Conservation (phyloP, 2,329 filamentous ascomycete species). For the Pseudogymnoascus destructans region DNA sequence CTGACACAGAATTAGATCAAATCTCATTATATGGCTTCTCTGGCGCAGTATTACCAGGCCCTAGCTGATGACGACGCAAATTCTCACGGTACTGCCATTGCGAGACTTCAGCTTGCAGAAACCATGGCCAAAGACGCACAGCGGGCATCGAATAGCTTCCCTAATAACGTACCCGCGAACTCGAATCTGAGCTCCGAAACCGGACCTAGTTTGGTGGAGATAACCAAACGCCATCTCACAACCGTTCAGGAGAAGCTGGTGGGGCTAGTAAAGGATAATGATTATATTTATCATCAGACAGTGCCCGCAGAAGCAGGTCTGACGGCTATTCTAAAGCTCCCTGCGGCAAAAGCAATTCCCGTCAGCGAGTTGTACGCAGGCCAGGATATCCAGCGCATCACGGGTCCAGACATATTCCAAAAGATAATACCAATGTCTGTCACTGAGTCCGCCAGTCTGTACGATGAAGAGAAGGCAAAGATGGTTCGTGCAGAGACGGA, state of each 20-base stretch:
- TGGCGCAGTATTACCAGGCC: conserved; percentile 90
- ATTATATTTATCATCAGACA: conserved; percentile 94
- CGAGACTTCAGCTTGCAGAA: conserved; percentile 72
- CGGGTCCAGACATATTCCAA: conserved; percentile 90
- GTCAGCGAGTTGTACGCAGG: conserved; percentile 94
- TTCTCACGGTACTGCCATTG: conserved; percentile 73
- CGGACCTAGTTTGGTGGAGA: conserved; percentile 57
- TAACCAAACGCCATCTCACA: conserved; percentile 69
- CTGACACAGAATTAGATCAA: conserved; percentile 43
- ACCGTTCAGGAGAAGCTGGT: conserved; percentile 69
- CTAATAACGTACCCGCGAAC: conserved; percentile 61
- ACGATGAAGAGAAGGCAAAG: conserved; percentile 98
- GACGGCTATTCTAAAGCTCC: conserved; percentile 72
- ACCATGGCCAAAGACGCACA: conserved; percentile 64
- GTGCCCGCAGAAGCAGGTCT: conserved; percentile 78
- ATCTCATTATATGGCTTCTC: conserved; percentile 65
- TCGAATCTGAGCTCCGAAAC: conserved; percentile 78
- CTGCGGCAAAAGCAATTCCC: conserved; percentile 91
- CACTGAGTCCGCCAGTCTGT: conserved; percentile 90
- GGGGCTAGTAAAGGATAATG: conserved; percentile 79
- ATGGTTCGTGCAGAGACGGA: conserved; percentile 87
- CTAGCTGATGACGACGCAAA: conserved; percentile 81
- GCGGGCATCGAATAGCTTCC: conserved; percentile 65
- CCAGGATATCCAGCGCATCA: conserved; percentile 93
- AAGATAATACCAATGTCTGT: conserved; percentile 94